Percentiles rank a stretch among this genome's conserved stretches.
Evolutionary conservation across 2,329 filamentous ascomycete genomes (phyloP).

Genomic region (Colletotrichum graminicola): DNA sequence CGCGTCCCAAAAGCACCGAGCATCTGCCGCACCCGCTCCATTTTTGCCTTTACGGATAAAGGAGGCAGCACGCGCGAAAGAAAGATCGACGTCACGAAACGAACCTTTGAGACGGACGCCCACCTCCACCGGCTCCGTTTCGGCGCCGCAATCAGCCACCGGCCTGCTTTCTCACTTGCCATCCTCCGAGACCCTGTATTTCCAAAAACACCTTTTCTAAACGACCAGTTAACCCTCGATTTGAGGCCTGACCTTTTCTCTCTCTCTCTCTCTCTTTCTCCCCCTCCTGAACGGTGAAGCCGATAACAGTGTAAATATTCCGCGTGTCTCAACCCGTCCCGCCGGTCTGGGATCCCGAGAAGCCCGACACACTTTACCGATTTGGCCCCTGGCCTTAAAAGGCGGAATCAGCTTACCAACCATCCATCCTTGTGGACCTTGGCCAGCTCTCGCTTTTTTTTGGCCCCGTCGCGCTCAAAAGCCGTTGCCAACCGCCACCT

Average conservation of each 20-base stretch:
- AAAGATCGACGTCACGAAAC: constrained; percentile 32
- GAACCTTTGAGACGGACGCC: constrained; percentile 26
- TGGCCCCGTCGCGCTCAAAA: neutral
- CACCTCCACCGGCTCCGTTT: constrained; percentile 36
- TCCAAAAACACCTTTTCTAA: neutral
- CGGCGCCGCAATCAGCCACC: constrained; percentile 26
- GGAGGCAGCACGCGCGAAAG: constrained; percentile 1
- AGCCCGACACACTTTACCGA: constrained; percentile 23
- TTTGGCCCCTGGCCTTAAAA: neutral
- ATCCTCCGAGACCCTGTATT: neutral
- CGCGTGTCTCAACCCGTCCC: constrained; percentile 19
- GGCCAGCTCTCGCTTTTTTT: constrained; percentile 6
- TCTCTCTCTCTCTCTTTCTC: no score
- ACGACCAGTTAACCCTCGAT: neutral
- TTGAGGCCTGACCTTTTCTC: neutral
- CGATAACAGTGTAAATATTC: constrained; percentile 9
- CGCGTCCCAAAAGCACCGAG: constrained; percentile 9
- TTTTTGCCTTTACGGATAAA: neutral
- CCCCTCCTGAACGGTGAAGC: constrained; percentile 15
- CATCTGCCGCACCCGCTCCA: neutral
- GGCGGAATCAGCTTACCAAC: constrained; percentile 12
- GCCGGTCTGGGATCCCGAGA: constrained; percentile 4
- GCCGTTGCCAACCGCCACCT: neutral
- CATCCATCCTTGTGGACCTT: constrained; percentile 8
- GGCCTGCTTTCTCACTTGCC: constrained; percentile 1